Evolutionary conservation across 73 alveolate genomes (phyloP).

Genomic region (Paramecium bursaria): DNA sequence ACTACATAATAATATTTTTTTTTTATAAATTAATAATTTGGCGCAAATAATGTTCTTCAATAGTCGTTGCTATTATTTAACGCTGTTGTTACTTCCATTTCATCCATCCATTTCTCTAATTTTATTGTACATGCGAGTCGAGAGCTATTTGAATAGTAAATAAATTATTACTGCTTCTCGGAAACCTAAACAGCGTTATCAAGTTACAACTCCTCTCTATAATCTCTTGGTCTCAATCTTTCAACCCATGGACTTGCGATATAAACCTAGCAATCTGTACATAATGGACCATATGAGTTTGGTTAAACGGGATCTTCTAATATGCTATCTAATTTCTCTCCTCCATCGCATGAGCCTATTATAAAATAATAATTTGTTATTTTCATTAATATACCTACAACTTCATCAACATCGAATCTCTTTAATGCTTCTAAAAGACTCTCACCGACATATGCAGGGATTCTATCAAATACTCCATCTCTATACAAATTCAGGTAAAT

Average conservation of each 20-base stretch:
- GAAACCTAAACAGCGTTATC: constrained; percentile 29
- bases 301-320: constrained; percentile 62
- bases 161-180: constrained; percentile 30
- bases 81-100: constrained; percentile 64
- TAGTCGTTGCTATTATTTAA: constrained; percentile 36
- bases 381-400: constrained; percentile 46
- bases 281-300: constrained; percentile 66
- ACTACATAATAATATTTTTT: too few species aligned
- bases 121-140: constrained; percentile 63
- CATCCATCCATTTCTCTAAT: constrained; percentile 72
- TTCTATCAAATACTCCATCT: constrained; percentile 69
- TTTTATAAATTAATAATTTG: too few species aligned
- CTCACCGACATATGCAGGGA: constrained; percentile 69
- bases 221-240: constrained; percentile 34
- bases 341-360: constrained; percentile 69
- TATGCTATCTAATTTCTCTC: constrained; percentile 65
- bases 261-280: constrained; percentile 56
- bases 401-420: constrained; percentile 56
- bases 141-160: constrained; percentile 39
- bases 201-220: constrained; percentile 53
- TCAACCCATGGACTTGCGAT: constrained; percentile 61
- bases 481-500: constrained; percentile 34
- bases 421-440: constrained; percentile 63
- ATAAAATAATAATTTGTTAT: neutral
- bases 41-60: too few species aligned